Conservation (phyloP, 169 alveolate genomes). For the Hepatocystis sp. region DNA sequence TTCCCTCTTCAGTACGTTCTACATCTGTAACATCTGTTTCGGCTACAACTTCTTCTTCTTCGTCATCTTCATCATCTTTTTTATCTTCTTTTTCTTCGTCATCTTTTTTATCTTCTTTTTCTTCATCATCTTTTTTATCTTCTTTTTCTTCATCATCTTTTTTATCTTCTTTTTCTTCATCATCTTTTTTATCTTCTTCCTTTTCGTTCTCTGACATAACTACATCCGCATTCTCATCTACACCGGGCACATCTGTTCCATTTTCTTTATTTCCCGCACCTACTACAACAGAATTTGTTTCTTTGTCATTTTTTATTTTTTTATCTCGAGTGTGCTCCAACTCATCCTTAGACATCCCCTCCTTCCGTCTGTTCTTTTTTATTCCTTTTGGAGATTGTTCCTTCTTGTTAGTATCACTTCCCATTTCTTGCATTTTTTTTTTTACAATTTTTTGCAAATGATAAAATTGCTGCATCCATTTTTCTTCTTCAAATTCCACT, state of each 20-base stretch:
- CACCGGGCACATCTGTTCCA: not conserved
- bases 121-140: not conserved
- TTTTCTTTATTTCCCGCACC: not conserved
- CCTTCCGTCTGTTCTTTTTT: not conserved
- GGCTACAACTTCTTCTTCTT: constrained; percentile 1
- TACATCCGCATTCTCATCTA: not conserved
- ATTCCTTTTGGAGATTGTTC: not conserved
- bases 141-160: not conserved
- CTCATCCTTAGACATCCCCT: not conserved
- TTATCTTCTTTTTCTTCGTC: not conserved
- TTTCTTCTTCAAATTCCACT: constrained; percentile 45
- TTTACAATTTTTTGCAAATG: constrained; percentile 21
- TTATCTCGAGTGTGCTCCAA: no score
- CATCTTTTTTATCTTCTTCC: not conserved
- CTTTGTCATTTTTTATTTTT: not conserved
- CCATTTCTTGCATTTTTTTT: not conserved
- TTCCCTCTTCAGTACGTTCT: not conserved
- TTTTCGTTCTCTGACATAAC: no score
- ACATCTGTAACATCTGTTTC: not conserved
- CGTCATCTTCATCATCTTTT: not conserved
- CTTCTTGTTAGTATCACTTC: not conserved
- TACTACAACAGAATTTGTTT: not conserved
- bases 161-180: not conserved
- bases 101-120: not conserved
- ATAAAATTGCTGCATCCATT: constrained; percentile 28